Evolutionary conservation across 352 stramenopile species (phyloP), one percentile per base, ranked within the genome.

Genomic region (Phytopythium litorale): DNA sequence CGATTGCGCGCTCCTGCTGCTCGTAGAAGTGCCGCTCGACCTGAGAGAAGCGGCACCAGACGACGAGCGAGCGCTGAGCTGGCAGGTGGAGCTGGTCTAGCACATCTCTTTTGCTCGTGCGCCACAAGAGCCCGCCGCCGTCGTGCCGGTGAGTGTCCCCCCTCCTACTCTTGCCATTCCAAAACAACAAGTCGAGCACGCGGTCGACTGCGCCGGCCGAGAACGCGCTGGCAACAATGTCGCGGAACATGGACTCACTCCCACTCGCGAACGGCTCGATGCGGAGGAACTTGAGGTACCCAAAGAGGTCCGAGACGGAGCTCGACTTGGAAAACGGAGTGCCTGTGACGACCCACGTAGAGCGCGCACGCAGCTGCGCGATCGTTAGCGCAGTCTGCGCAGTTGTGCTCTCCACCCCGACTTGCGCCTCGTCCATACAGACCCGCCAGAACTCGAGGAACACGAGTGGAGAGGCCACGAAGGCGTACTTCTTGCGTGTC

Each of bases 351-450:
- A 89, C 81, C 94, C 94, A 98, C 58, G 84, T 75, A 42, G 87
- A 74, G 18, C 79, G 52, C 7, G 76, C 72, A 3, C 70, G 65
- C 4, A 98, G 65, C 43, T 85, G 75, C 2, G 87, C 66, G 23
- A 96, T 84, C 56, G 96, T 97, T 54, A 91, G 63, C 19, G 93
- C 91, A 9, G 89, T 84, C 56, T 86, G 66, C 7, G 89, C 65
- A n/a, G 76, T 73, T 1, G 73, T 76, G 53, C 86, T 89, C 66
- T 98, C 88, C 2, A 98, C 87, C 13, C 81, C 79, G 15, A 96
- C 73, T 70, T 98, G 94, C 3, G 93, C 93, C 81, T 98, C 94
- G 60, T 98, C 93, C 63, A 98, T 91, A 54, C 80, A 96, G 15
- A 98, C 74, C 16, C 94, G 79, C 87, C 91, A 97, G 62, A 91